Evolutionary conservation across 805 yeast genomes (phyloP), one percentile per base, ranked within the genome.

Genomic region (Candida pseudoglaebosa): DNA sequence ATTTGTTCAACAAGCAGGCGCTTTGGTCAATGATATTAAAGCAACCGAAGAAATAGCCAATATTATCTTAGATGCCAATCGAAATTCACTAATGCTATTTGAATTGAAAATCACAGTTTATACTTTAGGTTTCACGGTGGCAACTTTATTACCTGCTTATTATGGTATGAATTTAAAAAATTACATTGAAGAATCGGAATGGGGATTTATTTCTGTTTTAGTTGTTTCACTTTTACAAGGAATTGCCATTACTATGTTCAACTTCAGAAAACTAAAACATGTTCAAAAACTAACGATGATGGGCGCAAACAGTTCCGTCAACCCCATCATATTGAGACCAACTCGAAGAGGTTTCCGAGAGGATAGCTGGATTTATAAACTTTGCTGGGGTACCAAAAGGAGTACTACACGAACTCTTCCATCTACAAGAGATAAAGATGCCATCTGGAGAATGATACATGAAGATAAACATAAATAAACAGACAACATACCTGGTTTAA

Each of bases 11-110:
- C 91, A 85, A 49, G 82, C 95, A 0, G 95, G 86, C 32, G 82
- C 91, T 3, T 65, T 89, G 40, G 77, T 85, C 15, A 81, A 80
- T 49, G 95, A 90, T 54, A 87, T 90, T 49, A 80, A 80, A 53
- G 85, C 93, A 12, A 90, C 97, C 0, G 96, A 89, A 55, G 97
- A 90, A 52, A 86, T 90, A 54, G 90, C 87, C 42, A 89, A 89
- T 54, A 89, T 90, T 51, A 89, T 90, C 44, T 61, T 90, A 39
- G 97, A 90, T 59, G 87, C 96, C 2, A 88, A 88, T 53, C 78
- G 97, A 65, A 90, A 90, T 61, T 78, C 95, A 3, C 66, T 90
- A 44, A 87, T 90, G 95, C 71, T 90, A 40, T 80, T 84, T 48
- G 95, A 90, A 53, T 65, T 90, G 46, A 83, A 85, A 50, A 78